These are phyloP conservation scores for Euptelea pleiosperma DNA, from an alignment of 164 flowering plant species.

Conservation along the genomic window DNA sequence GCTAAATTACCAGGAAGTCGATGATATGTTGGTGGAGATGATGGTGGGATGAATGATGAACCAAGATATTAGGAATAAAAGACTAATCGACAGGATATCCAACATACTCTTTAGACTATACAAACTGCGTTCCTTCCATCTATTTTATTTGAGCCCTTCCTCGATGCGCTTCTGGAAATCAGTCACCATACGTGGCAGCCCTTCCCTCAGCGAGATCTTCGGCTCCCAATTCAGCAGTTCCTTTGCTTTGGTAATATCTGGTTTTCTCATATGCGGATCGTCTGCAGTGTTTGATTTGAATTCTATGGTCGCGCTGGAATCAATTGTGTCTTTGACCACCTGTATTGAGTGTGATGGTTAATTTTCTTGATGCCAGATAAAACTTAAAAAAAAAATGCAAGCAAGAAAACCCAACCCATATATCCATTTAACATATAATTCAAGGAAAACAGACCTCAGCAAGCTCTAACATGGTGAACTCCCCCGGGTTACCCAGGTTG, in stretches of 20 bases:
- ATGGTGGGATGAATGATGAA: slow-evolving; percentile 7
- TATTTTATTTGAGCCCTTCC: slow-evolving; percentile 13
- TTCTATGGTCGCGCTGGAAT: slow-evolving; percentile 76
- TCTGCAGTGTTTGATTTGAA: slow-evolving; percentile 80
- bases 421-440: not conserved
- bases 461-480: slow-evolving; percentile 92
- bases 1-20: not conserved
- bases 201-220: slow-evolving; percentile 61
- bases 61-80: not conserved
- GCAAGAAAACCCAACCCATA: not conserved
- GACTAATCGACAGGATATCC: not conserved
- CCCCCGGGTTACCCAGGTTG: slow-evolving; percentile 93
- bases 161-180: slow-evolving; percentile 74
- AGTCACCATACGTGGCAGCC: slow-evolving; percentile 78
- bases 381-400: not conserved
- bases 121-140: slow-evolving; percentile 1
- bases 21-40: not conserved
- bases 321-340: slow-evolving; percentile 84
- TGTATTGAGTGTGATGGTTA: slow-evolving; percentile 14
- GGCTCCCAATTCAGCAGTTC: slow-evolving; percentile 93
- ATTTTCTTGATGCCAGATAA: not conserved
- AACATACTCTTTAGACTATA: slow-evolving; percentile 10
- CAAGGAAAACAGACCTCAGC: slow-evolving; percentile 62
- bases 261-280: slow-evolving; percentile 92
- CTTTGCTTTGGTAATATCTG: slow-evolving; percentile 86